Percentiles rank a stretch among this genome's conserved stretches.
Conservation (phyloP, 148 eudicot species). For the Hydrangea macrophylla region DNA sequence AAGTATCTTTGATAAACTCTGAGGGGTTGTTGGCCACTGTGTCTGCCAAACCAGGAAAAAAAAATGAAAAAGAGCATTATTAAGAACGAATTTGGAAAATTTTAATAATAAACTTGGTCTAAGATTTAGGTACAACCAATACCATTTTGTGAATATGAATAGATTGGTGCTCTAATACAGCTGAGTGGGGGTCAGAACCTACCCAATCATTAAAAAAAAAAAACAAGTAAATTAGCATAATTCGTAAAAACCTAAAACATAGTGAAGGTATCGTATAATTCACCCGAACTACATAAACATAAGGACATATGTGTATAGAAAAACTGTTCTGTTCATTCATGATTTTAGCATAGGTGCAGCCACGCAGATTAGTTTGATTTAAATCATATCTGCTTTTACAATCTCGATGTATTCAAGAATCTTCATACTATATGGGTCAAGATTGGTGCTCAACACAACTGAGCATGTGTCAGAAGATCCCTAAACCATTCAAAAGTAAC, state of each 20-base stretch:
- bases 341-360: background rate
- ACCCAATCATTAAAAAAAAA: slow-evolving; percentile 18
- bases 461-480: too few relatives aligned
- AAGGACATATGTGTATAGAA: too few relatives aligned
- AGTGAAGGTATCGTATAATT: background rate
- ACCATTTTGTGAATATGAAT: slow-evolving; percentile 88
- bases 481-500: too few relatives aligned
- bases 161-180: slow-evolving; percentile 61
- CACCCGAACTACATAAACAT: too few relatives aligned
- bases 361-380: background rate
- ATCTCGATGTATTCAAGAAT: background rate
- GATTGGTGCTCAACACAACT: too few relatives aligned
- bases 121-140: slow-evolving; percentile 11
- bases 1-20: slow-evolving; percentile 55
- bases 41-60: slow-evolving; percentile 39
- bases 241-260: too few relatives aligned
- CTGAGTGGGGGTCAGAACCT: slow-evolving; percentile 94
- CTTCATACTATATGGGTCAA: background rate
- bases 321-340: background rate
- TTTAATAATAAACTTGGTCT: background rate
- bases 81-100: background rate
- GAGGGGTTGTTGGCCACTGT: slow-evolving; percentile 72
- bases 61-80: background rate
- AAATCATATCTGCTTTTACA: background rate
- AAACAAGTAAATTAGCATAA: background rate